A percentile compares a stretch with the other conserved stretches of the same genome.
phyloP scores from a whole-genome alignment of 139 green algal species.

The Axilococcus clingmanii region DNA sequence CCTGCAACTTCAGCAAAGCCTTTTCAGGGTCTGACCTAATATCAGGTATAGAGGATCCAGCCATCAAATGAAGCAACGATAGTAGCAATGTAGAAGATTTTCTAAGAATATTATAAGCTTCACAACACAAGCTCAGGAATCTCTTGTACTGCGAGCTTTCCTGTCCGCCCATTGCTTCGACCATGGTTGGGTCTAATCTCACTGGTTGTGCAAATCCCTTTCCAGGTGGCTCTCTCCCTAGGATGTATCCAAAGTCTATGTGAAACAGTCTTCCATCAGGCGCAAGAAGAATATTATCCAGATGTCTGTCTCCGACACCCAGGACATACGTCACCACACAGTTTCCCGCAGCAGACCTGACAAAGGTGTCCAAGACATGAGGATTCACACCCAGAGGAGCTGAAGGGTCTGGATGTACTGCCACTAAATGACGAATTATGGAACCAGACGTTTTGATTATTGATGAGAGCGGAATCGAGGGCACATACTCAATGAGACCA shows the following conservation, averaged over 20 bases:
- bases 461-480: constrained; percentile 48
- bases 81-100: constrained; percentile 88
- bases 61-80: constrained; percentile 93
- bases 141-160: constrained; percentile 61
- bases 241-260: constrained; percentile 97
- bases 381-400: constrained; percentile 60
- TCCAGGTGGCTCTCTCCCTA: constrained; percentile 88
- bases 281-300: constrained; percentile 93
- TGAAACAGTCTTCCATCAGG: constrained; percentile 86
- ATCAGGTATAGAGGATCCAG: constrained; percentile 70
- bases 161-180: constrained; percentile 88
- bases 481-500: constrained; percentile 92
- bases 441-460: constrained; percentile 76
- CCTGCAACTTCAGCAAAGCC: constrained; percentile 84
- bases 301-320: constrained; percentile 88
- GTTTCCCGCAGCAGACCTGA: constrained; percentile 88
- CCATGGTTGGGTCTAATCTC: constrained; percentile 85
- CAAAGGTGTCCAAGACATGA: constrained; percentile 74
- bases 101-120: constrained; percentile 98
- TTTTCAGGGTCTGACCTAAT: constrained; percentile 77
- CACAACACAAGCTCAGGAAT: constrained; percentile 53
- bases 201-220: constrained; percentile 94
- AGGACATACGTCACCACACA: constrained; percentile 97
- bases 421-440: constrained; percentile 70
- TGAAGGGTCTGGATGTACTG: constrained; percentile 44